Evolutionary conservation across 1,139 yeast species (phyloP).

Genomic region (Debaryomycetaceae sp.): DNA sequence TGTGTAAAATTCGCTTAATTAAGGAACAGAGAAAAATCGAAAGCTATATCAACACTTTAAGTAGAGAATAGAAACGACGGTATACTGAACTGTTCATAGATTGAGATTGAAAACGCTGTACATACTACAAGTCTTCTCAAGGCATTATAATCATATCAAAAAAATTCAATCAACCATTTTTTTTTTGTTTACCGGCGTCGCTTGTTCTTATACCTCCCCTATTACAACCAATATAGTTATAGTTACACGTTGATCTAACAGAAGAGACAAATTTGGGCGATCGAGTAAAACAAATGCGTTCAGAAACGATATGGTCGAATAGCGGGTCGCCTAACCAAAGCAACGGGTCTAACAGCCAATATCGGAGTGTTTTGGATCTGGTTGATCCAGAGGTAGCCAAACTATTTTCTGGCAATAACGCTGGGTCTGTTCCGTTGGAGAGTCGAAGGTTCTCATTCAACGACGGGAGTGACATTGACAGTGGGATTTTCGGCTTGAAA

Average conservation of each 20-base stretch:
- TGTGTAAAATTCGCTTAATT: slow-evolving; percentile 1
- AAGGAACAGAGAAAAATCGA: slow-evolving; percentile 1
- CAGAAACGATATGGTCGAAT: slow-evolving; percentile 41
- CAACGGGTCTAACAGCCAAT: slow-evolving; percentile 19
- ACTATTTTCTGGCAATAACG: slow-evolving; percentile 16
- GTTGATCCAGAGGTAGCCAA: slow-evolving; percentile 51
- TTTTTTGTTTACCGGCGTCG: neutral
- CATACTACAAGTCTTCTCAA: neutral
- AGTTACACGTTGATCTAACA: neutral
- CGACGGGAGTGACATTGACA: slow-evolving; percentile 46
- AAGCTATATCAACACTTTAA: neutral
- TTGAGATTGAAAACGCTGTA: neutral
- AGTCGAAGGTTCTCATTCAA: slow-evolving; percentile 36
- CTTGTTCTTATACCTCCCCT: neutral
- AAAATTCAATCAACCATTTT: neutral
- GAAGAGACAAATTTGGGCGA: neutral
- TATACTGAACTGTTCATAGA: neutral
- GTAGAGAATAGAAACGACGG: neutral
- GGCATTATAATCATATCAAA: neutral
- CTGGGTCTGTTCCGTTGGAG: slow-evolving; percentile 2
- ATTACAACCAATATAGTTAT: neutral
- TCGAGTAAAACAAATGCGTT: slow-evolving; percentile 15
- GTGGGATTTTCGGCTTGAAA: slow-evolving; percentile 42
- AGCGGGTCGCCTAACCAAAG: slow-evolving; percentile 26
- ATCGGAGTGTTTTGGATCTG: slow-evolving; percentile 33